Base-by-base conservation (phyloP, 176 grass and related monocot genomes). In the bread wheat (Triticum aestivum) region DNA sequence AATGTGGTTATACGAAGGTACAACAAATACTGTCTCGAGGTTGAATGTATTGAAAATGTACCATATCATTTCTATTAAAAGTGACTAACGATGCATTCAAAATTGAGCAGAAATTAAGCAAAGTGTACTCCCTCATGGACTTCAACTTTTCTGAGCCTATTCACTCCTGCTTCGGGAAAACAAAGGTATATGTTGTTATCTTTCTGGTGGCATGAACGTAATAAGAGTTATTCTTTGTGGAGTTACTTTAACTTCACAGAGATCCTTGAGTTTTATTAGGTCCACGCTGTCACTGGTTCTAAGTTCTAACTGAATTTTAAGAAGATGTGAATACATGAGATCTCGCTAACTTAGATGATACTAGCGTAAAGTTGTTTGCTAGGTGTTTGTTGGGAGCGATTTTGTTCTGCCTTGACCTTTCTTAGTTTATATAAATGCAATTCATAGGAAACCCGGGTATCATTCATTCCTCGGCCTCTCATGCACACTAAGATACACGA, bases 1-100 rank as follows among this genome's bases (percentile, higher is more conserved):
- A 98, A 84, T 95, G 96, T 81, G 96, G 96, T 84, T 44, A 91
- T 71, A 82, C 89, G 17, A 86, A 98, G 93, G 96, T 95, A 85
- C 69, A 66, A 37, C 8, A 30, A 79, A 73, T 8, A 56, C 17
- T 49, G 6, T 64, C 29, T 66, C 9, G 8, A 17, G 32, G 38
- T 77, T 73, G 10, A 54, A 58, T 11, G 59, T 32, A 39, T 11
- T 51, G 1, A 15, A 14, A 52, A 2, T 14, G 11, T 49, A 49
- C 14, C 4, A 86, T 80, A 61, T 80, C 49, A 29, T 72, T 17
- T 84, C 34, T 39, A 7, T 73, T 37, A 14, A 35, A 47, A n/a
- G 30, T 45, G 56, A 58, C 12, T 82, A n/a, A 83, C 58, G 56
- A 44, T 78, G 3, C 61, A 11, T 67, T 61, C 21, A 45, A 56